Conservation (phyloP, 176 grass and related monocot species). For the Thinopyrum elongatum region DNA sequence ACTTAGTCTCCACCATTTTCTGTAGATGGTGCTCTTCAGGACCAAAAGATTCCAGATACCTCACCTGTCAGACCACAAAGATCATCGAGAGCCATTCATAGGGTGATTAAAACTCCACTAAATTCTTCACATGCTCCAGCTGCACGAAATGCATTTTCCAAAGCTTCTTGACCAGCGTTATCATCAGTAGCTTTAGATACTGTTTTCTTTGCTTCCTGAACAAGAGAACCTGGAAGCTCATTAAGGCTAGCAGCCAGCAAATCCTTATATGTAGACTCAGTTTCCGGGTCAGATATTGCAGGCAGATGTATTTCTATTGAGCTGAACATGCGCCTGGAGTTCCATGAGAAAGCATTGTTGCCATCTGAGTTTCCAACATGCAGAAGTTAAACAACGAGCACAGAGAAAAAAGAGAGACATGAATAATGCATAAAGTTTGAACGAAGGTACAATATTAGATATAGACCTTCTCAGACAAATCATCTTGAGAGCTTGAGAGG, state of each 20-base stretch:
- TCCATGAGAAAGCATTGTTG: slow-evolving; percentile 45
- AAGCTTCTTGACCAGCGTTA: slow-evolving; percentile 59
- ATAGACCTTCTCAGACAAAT: too few relatives aligned
- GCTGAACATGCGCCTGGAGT: slow-evolving; percentile 53
- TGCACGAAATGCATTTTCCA: slow-evolving; percentile 68
- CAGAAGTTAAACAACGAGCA: neutral
- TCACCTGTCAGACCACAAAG: slow-evolving; percentile 75
- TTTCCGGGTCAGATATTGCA: slow-evolving; percentile 58
- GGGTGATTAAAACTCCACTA: slow-evolving; percentile 48
- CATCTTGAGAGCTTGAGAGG: too few relatives aligned
- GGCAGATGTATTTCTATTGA: slow-evolving; percentile 67
- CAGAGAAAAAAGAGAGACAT: neutral
- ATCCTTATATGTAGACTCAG: slow-evolving; percentile 87
- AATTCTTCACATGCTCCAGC: slow-evolving; percentile 91
- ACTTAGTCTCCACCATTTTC: slow-evolving; percentile 84
- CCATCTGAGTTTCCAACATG: slow-evolving; percentile 37
- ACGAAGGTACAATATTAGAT: neutral
- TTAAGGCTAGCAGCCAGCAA: slow-evolving; percentile 83
- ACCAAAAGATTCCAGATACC: slow-evolving; percentile 86
- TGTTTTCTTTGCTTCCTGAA: slow-evolving; percentile 70
- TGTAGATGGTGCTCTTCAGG: slow-evolving; percentile 63
- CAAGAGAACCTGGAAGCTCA: slow-evolving; percentile 68
- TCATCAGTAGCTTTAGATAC: slow-evolving; percentile 72
- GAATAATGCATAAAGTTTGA: neutral
- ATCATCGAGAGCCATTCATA: slow-evolving; percentile 51